phyloP scores from a whole-genome alignment of 73 alveolate genomes.

The Effrenium voratum region DNA sequence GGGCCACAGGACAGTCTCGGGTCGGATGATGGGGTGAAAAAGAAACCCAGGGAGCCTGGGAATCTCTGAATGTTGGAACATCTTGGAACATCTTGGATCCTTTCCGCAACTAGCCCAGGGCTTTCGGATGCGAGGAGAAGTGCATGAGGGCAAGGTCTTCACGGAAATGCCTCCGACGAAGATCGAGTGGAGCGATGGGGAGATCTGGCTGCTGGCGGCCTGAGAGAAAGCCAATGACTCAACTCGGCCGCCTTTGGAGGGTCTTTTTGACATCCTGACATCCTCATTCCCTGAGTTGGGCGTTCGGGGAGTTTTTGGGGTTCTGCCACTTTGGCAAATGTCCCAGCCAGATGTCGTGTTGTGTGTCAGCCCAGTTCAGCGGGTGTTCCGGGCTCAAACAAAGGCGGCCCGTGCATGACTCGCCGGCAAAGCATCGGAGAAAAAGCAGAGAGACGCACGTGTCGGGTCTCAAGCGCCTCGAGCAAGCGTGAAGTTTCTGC shows the following conservation, averaged over 20 bases:
- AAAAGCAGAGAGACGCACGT: too few species aligned
- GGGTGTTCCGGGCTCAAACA: too few species aligned
- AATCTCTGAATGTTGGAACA: not conserved
- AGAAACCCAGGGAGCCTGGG: not conserved
- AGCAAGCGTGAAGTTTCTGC: too few species aligned
- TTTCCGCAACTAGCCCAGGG: not conserved
- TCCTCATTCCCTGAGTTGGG: too few species aligned
- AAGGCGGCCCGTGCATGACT: too few species aligned
- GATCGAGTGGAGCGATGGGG: constrained; percentile 67
- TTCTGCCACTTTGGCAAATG: too few species aligned
- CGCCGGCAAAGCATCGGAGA: too few species aligned
- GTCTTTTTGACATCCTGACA: not conserved
- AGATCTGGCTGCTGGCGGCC: constrained; percentile 31
- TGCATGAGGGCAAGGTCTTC: constrained; percentile 30
- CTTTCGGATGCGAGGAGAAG: not conserved
- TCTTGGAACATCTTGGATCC: not conserved
- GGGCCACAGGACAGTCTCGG: constrained; percentile 10
- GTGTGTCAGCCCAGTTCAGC: too few species aligned
- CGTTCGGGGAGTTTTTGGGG: too few species aligned
- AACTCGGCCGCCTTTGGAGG: not conserved
- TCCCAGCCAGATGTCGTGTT: too few species aligned
- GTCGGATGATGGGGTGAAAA: not conserved
- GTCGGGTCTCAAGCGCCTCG: too few species aligned
- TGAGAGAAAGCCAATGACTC: not conserved
- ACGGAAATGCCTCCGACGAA: not conserved